Conservation (phyloP, 352 stramenopile species). For the Pythium periplocum region DNA sequence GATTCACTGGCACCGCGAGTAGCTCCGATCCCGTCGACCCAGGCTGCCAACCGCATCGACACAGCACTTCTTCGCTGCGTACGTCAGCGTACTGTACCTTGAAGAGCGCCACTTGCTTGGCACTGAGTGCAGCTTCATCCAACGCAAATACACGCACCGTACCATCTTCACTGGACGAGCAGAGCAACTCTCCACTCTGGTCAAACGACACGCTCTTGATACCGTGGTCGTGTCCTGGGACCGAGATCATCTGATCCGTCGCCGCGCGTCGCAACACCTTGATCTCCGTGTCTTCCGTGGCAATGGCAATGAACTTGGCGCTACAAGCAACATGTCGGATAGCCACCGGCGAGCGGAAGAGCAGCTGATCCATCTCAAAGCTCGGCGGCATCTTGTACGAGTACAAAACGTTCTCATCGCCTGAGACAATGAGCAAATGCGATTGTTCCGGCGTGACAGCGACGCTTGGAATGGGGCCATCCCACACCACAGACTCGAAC, state of each 20-base stretch:
- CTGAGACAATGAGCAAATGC: conserved; percentile 58
- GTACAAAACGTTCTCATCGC: conserved; percentile 68
- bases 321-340: conserved; percentile 72
- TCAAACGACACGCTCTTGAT: conserved; percentile 77
- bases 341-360: conserved; percentile 66
- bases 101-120: conserved; percentile 41
- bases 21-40: conserved; percentile 12
- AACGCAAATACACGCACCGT: conserved; percentile 67
- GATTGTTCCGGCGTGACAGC: conserved; percentile 62
- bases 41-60: conserved; percentile 63
- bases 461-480: conserved; percentile 65
- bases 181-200: conserved; percentile 52
- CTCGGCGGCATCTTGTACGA: conserved; percentile 60
- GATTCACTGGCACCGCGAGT: conserved; percentile 57
- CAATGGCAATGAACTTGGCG: conserved; percentile 54
- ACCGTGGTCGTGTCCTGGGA: conserved; percentile 52
- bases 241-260: conserved; percentile 53
- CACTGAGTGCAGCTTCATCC: conserved; percentile 28
- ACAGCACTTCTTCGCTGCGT: conserved; percentile 53
- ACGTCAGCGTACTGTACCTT: conserved; percentile 57
- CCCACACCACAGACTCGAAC: conserved; percentile 41
- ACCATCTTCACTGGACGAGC: conserved; percentile 58
- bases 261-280: conserved; percentile 54
- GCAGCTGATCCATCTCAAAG: conserved; percentile 39
- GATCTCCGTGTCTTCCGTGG: conserved; percentile 67